phyloP scores from a whole-genome alignment of 192 early-diverging fungal species.

The Irineochytrium annulatum region DNA sequence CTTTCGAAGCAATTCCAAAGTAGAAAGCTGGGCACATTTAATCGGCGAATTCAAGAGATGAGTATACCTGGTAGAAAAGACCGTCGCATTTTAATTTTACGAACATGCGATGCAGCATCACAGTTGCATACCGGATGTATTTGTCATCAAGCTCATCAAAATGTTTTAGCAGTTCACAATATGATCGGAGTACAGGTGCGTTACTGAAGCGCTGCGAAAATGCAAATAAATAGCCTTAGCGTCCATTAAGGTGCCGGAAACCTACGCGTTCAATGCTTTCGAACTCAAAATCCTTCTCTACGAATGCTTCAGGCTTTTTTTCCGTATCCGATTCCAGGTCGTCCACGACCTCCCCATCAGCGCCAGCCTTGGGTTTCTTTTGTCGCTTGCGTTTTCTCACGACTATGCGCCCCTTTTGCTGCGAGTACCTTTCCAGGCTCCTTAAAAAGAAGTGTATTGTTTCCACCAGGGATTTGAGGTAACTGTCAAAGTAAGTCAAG shows the following conservation, averaged over 20 bases:
- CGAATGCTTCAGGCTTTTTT: constrained; percentile 27
- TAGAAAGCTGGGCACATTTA: constrained; percentile 41
- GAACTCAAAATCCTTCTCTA: constrained; percentile 47
- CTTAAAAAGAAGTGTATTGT: constrained; percentile 59
- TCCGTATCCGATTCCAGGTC: constrained; percentile 15
- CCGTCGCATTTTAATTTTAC: constrained; percentile 50
- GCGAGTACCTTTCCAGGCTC: constrained; percentile 57
- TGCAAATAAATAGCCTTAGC: too few relatives aligned
- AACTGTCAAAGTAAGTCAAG: constrained; percentile 14
- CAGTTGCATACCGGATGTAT: constrained; percentile 50
- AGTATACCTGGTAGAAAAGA: constrained; percentile 53
- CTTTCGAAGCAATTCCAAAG: constrained; percentile 62
- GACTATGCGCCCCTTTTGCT: constrained; percentile 47
- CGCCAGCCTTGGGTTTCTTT: constrained; percentile 1
- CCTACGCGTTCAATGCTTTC: too few relatives aligned
- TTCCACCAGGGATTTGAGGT: constrained; percentile 50
- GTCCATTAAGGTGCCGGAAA: too few relatives aligned
- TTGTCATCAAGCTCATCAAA: constrained; percentile 47
- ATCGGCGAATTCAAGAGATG: not conserved
- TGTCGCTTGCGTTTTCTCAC: constrained; percentile 18
- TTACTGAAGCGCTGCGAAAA: too few relatives aligned
- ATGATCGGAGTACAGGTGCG: constrained; percentile 49
- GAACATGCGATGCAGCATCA: constrained; percentile 65
- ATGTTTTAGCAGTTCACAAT: constrained; percentile 51
- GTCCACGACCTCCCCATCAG: not conserved